Conservation (phyloP, 1,284 basidiomycete species). For the Vanrija sp. region DNA sequence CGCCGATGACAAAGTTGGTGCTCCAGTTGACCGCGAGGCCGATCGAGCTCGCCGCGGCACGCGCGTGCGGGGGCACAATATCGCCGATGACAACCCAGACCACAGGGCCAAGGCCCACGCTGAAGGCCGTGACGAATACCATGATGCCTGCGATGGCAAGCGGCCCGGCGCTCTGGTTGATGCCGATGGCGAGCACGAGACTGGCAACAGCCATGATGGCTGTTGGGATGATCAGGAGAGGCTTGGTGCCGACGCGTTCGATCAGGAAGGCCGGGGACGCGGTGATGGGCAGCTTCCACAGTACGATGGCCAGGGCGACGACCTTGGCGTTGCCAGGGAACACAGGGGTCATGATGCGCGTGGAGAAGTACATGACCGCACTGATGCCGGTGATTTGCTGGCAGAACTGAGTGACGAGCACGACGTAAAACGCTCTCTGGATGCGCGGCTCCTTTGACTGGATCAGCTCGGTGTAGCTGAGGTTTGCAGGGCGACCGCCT, state of each 20-base stretch:
- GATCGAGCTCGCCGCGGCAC: constrained; percentile 34
- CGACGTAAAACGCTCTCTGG: constrained; percentile 21
- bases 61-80: constrained; percentile 35
- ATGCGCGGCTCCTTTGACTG: constrained; percentile 19
- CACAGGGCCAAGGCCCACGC: constrained; percentile 40
- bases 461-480: constrained; percentile 31
- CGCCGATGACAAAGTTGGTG: constrained; percentile 34
- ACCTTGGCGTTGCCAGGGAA: constrained; percentile 37
- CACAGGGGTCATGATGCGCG: constrained; percentile 44
- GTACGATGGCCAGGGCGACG: constrained; percentile 41
- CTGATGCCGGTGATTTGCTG: constrained; percentile 42
- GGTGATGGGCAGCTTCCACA: constrained; percentile 49
- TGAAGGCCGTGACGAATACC: constrained; percentile 34
- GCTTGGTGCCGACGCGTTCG: constrained; percentile 30
- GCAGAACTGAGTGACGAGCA: constrained; percentile 33
- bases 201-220: constrained; percentile 23
- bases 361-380: constrained; percentile 49
- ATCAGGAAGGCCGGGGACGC: constrained; percentile 50
- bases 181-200: constrained; percentile 27
- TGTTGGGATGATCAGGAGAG: constrained; percentile 30
- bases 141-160: constrained; percentile 27
- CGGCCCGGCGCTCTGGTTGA: constrained; percentile 25
- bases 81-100: constrained; percentile 42
- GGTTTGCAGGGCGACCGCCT: neutral
- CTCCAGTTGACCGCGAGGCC: constrained; percentile 39